Base-by-base conservation (phyloP, 139 green algal genomes). In the Bryopsis sp. region DNA sequence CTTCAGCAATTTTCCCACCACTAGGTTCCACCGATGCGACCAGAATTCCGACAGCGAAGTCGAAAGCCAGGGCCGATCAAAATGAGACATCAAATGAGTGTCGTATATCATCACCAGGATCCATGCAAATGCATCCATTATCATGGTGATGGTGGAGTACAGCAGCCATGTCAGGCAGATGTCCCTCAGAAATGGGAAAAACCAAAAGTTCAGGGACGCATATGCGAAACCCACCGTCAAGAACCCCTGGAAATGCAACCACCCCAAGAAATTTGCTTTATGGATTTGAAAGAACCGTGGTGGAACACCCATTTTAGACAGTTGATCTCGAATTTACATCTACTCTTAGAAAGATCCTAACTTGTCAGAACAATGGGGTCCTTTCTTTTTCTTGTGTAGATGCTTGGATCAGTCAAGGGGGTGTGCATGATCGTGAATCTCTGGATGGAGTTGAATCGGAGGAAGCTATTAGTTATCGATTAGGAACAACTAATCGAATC, bases 11-110 rank as follows among this genome's bases (percentile, higher is more conserved):
- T 35, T 37, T 32, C 62, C 62, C 3, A 69, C 26, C 4, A 57
- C 37, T 4, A 69, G 37, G 39, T 69, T 69, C 62, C 62, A 69
- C 43, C 62, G 35, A 5, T 3, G 3, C 7, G 38, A 50, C 62
- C 62, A 69, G 62, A 69, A 69, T 26, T 69, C 62, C 6, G 62
- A 69, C 6, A 69, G 8, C 22, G 62, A 54, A 11, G 62, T 69
- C 24, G 38, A 50, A 3, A 54, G 35, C 62, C 62, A 69, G 15
- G 62, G 62, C 26, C 37, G 15, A 32, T 69, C 62, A 38, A 69
- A 69, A 38, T 69, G 62, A 11, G 62, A 36, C 62, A 69, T 69
- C 19, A 69, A 29, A 24, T 69, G 35, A 4, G 54, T 7, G 26
- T 37, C 39, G 35, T 57, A 8, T 11, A 69, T 36, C 15, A 54